Evolutionary conservation across 768 basidiomycete genomes (phyloP), one percentile per base, ranked within the genome.

Genomic region (Leccinum olivaceopallidum): DNA sequence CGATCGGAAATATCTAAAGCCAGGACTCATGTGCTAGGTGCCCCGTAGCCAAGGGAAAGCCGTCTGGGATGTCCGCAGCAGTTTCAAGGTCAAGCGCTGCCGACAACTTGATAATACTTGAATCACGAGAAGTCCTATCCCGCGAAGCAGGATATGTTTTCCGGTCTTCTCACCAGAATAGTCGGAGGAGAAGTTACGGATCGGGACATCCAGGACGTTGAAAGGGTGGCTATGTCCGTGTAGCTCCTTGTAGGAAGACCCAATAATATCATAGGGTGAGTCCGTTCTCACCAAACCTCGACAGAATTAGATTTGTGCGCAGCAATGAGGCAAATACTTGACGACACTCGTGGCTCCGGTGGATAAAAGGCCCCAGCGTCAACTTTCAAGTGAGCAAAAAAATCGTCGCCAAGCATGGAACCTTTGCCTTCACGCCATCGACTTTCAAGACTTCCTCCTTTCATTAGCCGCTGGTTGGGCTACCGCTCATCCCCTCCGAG

Each of bases 381-480:
- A 13, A 36, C 34, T 34, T 39, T 26, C 32, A 57, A 22, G 14
- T 42, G 39, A n/a, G 42, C n/a, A 42, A n/a, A n/a, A 10, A 42
- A 39, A n/a, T n/a, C 37, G 2, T n/a, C 4, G n/a, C n/a, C 10
- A 10, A n/a, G 42, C 42, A 42, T 42, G 42, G n/a, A 10, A n/a
- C 42, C n/a, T 42, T 5, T n/a, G 4, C 42, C 34, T 18, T 37
- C 57, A 12, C 24, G 7, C 48, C 56, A 34, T 10, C 20, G 53
- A 24, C 55, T 62, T 9, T 50, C 60, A 51, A 28, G 24, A n/a
- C 34, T 59, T 20, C 3, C 59, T 22, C 48, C 52, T 53, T 36
- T 7, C 5, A 52, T 67, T 52, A 62, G 57, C 20, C 58, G 6
- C 36, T 65, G 64, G 67, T 18, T 66, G 22, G 60, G 67, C 5